Percentiles rank a stretch among this genome's conserved stretches.
phyloP scores from a whole-genome alignment of 495 filamentous ascomycete species.

The Monascus purpureus region DNA sequence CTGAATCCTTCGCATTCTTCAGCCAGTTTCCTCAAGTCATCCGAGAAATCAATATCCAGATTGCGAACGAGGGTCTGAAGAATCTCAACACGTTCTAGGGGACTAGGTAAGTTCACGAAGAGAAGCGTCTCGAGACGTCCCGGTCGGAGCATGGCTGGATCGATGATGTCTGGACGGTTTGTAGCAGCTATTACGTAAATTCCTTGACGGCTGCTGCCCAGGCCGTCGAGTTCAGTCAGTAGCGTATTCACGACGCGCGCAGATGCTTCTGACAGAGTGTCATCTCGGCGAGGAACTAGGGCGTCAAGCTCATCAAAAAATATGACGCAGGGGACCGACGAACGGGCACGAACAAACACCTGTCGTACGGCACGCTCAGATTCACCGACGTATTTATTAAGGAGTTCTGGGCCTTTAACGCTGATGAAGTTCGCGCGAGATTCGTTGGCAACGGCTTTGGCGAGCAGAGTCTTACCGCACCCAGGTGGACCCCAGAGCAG shows the following conservation, averaged over 20 bases:
- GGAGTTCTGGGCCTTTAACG: slow-evolving; percentile 86
- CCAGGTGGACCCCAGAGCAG: slow-evolving; percentile 95
- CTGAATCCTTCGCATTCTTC: slow-evolving; percentile 72
- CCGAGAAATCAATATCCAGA: slow-evolving; percentile 37
- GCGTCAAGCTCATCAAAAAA: slow-evolving; percentile 98
- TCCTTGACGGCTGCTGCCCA: slow-evolving; percentile 58
- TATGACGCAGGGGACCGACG: slow-evolving; percentile 79
- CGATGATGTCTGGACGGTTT: slow-evolving; percentile 92
- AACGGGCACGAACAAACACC: slow-evolving; percentile 79
- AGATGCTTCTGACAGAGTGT: slow-evolving; percentile 66
- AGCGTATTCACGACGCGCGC: slow-evolving; percentile 90
- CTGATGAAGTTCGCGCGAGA: slow-evolving; percentile 95
- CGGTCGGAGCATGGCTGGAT: slow-evolving; percentile 86
- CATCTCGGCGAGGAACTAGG: slow-evolving; percentile 72
- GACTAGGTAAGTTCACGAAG: slow-evolving; percentile 76
- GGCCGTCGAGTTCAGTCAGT: slow-evolving; percentile 89
- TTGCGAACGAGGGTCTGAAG: slow-evolving; percentile 61
- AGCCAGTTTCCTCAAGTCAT: slow-evolving; percentile 41
- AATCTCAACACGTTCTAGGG: slow-evolving; percentile 73
- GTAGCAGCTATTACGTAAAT: slow-evolving; percentile 95
- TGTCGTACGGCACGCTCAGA: slow-evolving; percentile 86
- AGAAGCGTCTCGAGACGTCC: slow-evolving; percentile 80
- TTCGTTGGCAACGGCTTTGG: slow-evolving; percentile 93
- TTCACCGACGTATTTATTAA: slow-evolving; percentile 95
- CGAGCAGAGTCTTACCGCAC: slow-evolving; percentile 92